phyloP scores from a whole-genome alignment of 2,329 filamentous ascomycete species.

The Coniella vitis region DNA sequence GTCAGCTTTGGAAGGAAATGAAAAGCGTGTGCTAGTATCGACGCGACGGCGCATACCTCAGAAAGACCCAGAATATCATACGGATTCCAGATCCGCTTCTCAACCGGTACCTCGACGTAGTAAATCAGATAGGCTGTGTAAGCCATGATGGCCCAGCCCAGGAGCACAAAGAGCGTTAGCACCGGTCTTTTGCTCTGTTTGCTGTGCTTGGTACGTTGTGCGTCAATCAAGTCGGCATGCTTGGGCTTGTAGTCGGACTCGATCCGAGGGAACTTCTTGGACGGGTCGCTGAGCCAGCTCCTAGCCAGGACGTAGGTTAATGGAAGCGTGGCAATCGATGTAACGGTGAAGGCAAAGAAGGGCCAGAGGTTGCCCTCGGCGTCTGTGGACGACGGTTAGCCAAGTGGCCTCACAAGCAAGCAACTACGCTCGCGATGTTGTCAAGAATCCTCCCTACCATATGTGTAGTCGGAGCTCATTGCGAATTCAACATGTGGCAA shows the following conservation, averaged over 20 bases:
- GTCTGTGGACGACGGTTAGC: conserved; percentile 40
- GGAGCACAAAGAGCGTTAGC: conserved; percentile 66
- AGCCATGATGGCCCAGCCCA: conserved; percentile 77
- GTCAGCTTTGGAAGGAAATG: neutral
- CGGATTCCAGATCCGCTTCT: conserved; percentile 85
- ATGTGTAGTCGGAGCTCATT: conserved; percentile 94
- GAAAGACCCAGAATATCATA: conserved; percentile 89
- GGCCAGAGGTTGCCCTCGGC: conserved; percentile 98
- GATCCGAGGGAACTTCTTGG: conserved; percentile 76
- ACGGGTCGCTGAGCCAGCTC: conserved; percentile 61
- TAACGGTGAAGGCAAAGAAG: conserved; percentile 92
- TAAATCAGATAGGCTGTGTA: conserved; percentile 90
- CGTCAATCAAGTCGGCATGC: conserved; percentile 76
- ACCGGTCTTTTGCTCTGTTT: conserved; percentile 85
- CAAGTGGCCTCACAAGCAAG: too few species aligned
- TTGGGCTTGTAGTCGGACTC: conserved; percentile 73
- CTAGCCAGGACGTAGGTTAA: conserved; percentile 84
- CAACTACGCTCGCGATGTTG: neutral
- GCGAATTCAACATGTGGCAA: conserved; percentile 33
- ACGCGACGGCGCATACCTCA: conserved; percentile 48
- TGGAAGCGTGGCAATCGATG: conserved; percentile 79
- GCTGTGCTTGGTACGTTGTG: conserved; percentile 78
- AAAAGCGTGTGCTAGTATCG: conserved; percentile 4
- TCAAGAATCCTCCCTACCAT: conserved; percentile 31
- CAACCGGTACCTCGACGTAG: conserved; percentile 59